A percentile compares a stretch with the other conserved stretches of the same genome.
Evolutionary conservation across 768 basidiomycete species (phyloP).

Genomic region (Mycena maculata): DNA sequence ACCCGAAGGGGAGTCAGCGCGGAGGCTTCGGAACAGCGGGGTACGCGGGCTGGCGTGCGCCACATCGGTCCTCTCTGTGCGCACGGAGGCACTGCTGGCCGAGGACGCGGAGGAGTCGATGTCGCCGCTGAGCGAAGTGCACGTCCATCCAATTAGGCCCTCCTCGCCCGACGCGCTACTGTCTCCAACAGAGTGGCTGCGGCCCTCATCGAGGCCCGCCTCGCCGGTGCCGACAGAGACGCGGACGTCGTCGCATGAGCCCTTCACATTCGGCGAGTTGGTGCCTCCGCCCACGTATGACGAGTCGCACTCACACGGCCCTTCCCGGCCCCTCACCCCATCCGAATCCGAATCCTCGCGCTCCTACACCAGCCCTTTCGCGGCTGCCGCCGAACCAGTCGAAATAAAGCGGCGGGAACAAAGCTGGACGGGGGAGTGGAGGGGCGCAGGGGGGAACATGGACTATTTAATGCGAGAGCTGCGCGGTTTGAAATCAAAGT

Average conservation of each 20-base stretch:
- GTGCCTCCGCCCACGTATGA: slow-evolving; percentile 24
- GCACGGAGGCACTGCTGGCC: background rate
- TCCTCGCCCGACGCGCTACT: slow-evolving; percentile 18
- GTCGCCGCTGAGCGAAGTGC: slow-evolving; percentile 17
- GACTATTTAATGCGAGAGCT: slow-evolving; percentile 17
- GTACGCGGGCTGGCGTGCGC: background rate
- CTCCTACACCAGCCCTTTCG: background rate
- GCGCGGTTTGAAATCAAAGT: slow-evolving; percentile 13
- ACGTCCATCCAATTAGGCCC: slow-evolving; percentile 12
- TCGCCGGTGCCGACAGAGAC: background rate
- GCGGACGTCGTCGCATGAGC: background rate
- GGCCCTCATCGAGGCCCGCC: background rate
- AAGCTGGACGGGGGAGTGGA: slow-evolving; percentile 28
- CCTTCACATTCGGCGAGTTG: too few species aligned
- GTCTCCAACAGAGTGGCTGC: slow-evolving; percentile 13
- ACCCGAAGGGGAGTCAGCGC: too few species aligned
- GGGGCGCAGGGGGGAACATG: slow-evolving; percentile 19
- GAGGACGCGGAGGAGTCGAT: background rate
- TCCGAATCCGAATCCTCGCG: background rate
- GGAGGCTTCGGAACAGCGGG: background rate
- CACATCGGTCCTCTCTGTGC: background rate
- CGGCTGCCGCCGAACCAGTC: background rate
- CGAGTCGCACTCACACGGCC: slow-evolving; percentile 15
- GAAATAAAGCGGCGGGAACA: slow-evolving; percentile 9
- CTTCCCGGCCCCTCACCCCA: background rate